These are phyloP conservation scores for Cladosporium austrohemisphaericum DNA, from an alignment of 2,329 filamentous ascomycete genomes.

Conservation along the genomic window DNA sequence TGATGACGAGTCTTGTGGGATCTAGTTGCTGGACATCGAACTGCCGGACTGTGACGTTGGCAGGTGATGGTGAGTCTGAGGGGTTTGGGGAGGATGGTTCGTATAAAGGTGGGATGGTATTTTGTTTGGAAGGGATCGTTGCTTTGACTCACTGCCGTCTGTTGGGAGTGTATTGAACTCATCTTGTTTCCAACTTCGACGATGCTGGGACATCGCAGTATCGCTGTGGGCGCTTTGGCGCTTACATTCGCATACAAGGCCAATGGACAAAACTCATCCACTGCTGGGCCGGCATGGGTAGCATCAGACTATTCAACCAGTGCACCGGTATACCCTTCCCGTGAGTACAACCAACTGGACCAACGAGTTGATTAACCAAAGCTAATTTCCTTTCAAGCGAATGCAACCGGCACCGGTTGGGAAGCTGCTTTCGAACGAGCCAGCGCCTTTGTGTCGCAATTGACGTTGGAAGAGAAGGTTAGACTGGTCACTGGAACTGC, in stretches of 20 bases:
- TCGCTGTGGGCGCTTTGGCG: not conserved
- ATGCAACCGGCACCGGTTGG: conserved; percentile 23
- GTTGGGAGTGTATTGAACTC: not conserved
- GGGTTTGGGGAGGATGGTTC: too few species aligned
- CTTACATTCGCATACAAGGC: not conserved
- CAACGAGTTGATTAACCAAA: not conserved
- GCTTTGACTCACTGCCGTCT: too few species aligned
- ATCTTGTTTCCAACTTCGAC: not conserved
- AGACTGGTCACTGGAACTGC: conserved; percentile 23
- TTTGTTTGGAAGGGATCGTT: too few species aligned
- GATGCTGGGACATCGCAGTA: not conserved
- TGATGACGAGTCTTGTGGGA: too few species aligned
- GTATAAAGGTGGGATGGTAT: too few species aligned
- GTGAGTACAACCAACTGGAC: conserved; percentile 14
- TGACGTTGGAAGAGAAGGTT: conserved; percentile 24
- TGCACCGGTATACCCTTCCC: conserved; percentile 24
- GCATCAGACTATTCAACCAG: conserved; percentile 24
- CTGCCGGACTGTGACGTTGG: too few species aligned
- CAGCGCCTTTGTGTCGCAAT: conserved; percentile 19
- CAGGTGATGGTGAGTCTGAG: too few species aligned
- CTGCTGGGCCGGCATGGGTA: conserved; percentile 21
- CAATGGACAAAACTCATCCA: conserved; percentile 16
- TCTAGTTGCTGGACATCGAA: too few species aligned
- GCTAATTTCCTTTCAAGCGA: conserved; percentile 17
- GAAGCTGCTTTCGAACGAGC: conserved; percentile 22